Conservation (phyloP, 192 early-diverging fungal species). For the Podochytrium sp. region DNA sequence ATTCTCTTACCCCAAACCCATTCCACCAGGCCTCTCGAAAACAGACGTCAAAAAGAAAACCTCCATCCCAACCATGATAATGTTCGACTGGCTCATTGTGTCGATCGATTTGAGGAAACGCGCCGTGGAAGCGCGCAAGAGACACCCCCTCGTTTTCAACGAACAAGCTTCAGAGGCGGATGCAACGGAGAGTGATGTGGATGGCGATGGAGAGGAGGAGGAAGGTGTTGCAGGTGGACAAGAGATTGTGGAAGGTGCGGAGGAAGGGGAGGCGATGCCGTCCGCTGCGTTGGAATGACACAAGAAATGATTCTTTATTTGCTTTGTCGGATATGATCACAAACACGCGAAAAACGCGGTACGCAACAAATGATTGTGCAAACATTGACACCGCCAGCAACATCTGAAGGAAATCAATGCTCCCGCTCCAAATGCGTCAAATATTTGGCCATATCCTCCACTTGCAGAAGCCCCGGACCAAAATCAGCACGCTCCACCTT, state of each 20-base stretch:
- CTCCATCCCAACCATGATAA: constrained; percentile 53
- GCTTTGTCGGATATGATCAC: too few species aligned
- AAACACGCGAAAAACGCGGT: too few species aligned
- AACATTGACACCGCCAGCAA: too few species aligned
- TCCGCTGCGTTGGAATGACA: background rate
- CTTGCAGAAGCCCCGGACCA: background rate
- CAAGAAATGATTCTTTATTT: background rate
- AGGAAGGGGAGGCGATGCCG: background rate
- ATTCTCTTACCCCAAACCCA: constrained; percentile 15
- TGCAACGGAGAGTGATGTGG: constrained; percentile 35
- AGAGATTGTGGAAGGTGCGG: background rate
- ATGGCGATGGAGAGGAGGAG: constrained; percentile 31
- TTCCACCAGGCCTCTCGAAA: constrained; percentile 42
- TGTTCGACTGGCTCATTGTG: constrained; percentile 60
- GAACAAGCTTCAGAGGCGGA: constrained; percentile 24
- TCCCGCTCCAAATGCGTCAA: background rate
- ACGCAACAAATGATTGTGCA: too few species aligned
- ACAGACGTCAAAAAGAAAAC: constrained; percentile 54
- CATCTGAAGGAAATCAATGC: background rate
- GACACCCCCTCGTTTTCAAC: constrained; percentile 34
- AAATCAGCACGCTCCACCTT: background rate
- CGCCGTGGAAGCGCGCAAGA: constrained; percentile 50
- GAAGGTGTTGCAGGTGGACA: background rate
- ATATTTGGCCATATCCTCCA: background rate
- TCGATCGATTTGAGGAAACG: constrained; percentile 47